Evolutionary conservation across 2,329 filamentous ascomycete genomes (phyloP), one percentile per base, ranked within the genome.

Genomic region (Xylariaceae sp.): DNA sequence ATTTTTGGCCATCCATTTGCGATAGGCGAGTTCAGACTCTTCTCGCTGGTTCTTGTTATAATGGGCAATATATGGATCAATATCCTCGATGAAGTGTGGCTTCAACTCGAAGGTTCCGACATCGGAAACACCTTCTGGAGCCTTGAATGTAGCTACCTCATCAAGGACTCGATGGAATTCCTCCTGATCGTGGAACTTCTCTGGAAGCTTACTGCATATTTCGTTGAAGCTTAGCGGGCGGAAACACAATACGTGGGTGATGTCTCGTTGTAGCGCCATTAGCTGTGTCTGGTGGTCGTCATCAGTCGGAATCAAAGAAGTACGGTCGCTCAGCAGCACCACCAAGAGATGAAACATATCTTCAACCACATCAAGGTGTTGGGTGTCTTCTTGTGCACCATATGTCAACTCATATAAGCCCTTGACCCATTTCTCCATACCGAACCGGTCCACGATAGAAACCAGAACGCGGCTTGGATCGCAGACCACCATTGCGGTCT

Each of bases 21-120:
- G 89, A 68, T 93, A 96, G 3, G 89, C 85, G 52, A 79, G 83
- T 64, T 98, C 93, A 0, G 91, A 89, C 62, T 98, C 93, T 59
- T 98, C 93, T 38, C 93, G 81, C 63, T 97, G 91, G 56, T 98
- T 98, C 60, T 95, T 95, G 57, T 83, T 94, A 64, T 95, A 98
- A 59, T 97, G 89, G 6, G 90, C 87, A 57, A 90, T 93, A 62
- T 96, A 98, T 1, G 94, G 93, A 61, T 98, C 94, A 38, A 98
- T 81, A 35, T 94, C 78, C 52, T 91, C 86, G 30, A 96, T 77
- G 54, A 84, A 93, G 46, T 95, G 80, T 4, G 86, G 81, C 59
- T 90, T 93, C 38, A 98, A 71, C 63, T 96, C 89, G 56, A 98
- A 98, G 0, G 88, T 95, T 43, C 94, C 93, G 13, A 90, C 87